Evolutionary conservation across 192 early-diverging fungal species (phyloP), one percentile per base, ranked within the genome.

Genomic region (Backusella liffmaniae): DNA sequence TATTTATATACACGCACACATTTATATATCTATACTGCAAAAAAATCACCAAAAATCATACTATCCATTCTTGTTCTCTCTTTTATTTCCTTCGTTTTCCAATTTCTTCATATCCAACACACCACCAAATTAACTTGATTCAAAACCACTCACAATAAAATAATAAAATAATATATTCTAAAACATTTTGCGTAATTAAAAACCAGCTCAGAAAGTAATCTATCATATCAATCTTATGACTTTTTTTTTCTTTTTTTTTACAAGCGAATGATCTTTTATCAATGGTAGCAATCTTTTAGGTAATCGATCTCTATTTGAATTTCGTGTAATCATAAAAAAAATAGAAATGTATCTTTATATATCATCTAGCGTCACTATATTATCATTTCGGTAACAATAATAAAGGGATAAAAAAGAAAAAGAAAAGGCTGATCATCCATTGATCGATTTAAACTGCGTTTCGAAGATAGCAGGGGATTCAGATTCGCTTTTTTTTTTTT

Each of bases 381-480:
- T 13, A n/a, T 49, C 6, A 49, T 18, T n/a, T 62, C 21, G 26
- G 15, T 36, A 6, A 69, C 18, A 69, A 8, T 13, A 68, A 41
- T 18, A 41, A 12, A 32, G 12, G 4, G 15, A 16, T 26, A 5
- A 66, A 66, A 26, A 66, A 12, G 15, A 10, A 15, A 35, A 23
- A 32, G 32, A 41, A 26, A 37, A 41, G 0, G 36, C 21, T 23
- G 21, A 41, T 23, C 18, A 7, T 23, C 3, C 67, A 37, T 37
- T 69, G 37, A 37, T 69, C 21, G 32, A 67, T 36, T 37, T 23
- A 39, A 37, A 69, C 67, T 41, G 67, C 67, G 67, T 69, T 69
- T 67, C 35, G 32, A 39, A 69, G 36, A 69, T 69, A 69, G 36
- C 67, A 69, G 21, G 21, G 67, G 67, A 69, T 69, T 69, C 67